These are phyloP conservation scores for Nidula niveotomentosa DNA, from an alignment of 1,284 basidiomycete species.

Conservation along the genomic window DNA sequence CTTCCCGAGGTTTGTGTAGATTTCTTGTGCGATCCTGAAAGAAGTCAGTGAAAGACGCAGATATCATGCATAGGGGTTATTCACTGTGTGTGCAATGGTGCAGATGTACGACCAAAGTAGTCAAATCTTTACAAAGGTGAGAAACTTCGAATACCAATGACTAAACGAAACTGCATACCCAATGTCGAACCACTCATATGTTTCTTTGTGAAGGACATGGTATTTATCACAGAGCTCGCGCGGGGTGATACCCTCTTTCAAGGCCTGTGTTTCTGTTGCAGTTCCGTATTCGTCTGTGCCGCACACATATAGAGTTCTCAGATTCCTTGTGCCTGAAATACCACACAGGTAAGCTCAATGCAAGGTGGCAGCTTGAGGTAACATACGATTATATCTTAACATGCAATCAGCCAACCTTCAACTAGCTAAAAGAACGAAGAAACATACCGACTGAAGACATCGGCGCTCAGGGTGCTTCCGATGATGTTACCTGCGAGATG, in stretches of 20 bases:
- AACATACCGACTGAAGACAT: conserved; percentile 91
- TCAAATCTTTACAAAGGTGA: conserved; percentile 72
- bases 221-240: conserved; percentile 94
- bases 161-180: conserved; percentile 43
- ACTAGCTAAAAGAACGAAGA: conserved; percentile 25
- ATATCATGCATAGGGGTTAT: background rate
- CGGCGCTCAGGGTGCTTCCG: conserved; percentile 93
- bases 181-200: conserved; percentile 95
- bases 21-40: conserved; percentile 82
- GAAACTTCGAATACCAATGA: conserved; percentile 6
- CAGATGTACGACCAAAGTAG: conserved; percentile 95
- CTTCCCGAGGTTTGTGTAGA: conserved; percentile 82
- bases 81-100: conserved; percentile 87
- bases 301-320: conserved; percentile 84
- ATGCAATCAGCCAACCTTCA: conserved; percentile 14
- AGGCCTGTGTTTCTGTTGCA: conserved; percentile 95
- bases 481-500: conserved; percentile 86
- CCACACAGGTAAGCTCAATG: background rate
- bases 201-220: conserved; percentile 85
- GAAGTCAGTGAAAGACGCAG: conserved; percentile 6
- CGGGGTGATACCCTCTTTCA: conserved; percentile 92
- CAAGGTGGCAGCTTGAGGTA: background rate
- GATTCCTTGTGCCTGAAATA: conserved; percentile 67
- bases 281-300: conserved; percentile 99
- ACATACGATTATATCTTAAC: conserved; percentile 64